Percentiles rank a stretch among this genome's conserved stretches.
Conservation (phyloP, 768 basidiomycete species). For the Naematelia aurantialba region DNA sequence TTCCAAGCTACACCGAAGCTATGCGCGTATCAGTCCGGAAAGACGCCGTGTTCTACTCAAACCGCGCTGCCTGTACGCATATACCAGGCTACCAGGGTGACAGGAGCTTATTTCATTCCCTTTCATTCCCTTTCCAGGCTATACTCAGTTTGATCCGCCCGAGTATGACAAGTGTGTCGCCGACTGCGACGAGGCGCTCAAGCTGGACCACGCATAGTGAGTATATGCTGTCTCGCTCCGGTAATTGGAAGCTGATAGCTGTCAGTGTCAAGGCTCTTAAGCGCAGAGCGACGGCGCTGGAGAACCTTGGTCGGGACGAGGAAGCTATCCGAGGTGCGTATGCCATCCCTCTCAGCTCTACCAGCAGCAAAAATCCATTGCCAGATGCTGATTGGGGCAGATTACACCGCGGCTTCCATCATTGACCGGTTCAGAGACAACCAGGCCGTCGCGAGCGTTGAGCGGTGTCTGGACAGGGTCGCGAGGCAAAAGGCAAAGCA, state of each 20-base stretch:
- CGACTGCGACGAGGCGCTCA: conserved; percentile 85
- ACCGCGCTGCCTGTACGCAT: conserved; percentile 86
- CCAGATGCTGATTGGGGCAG: conserved; percentile 51
- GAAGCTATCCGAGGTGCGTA: conserved; percentile 73
- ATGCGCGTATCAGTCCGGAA: conserved; percentile 55
- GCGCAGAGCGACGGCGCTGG: conserved; percentile 79
- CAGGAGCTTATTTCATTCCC: background rate
- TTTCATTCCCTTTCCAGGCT: conserved; percentile 69
- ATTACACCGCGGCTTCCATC: conserved; percentile 95
- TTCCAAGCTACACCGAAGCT: conserved; percentile 53
- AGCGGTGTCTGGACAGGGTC: conserved; percentile 84
- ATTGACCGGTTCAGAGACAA: conserved; percentile 88
- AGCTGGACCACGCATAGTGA: conserved; percentile 69
- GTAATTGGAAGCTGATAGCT: conserved; percentile 6
- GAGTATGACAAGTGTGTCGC: conserved; percentile 73
- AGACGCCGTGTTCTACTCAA: conserved; percentile 92
- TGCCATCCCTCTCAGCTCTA: background rate
- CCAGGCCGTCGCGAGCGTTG: conserved; percentile 70
- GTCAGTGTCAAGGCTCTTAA: conserved; percentile 67
- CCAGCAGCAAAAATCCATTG: background rate
- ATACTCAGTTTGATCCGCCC: conserved; percentile 84
- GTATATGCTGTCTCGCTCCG: conserved; percentile 5
- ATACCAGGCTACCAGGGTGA: background rate
- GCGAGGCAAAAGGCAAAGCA: conserved; percentile 68
- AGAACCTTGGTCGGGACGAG: conserved; percentile 67